phyloP scores from a whole-genome alignment of 805 yeast species.

The Monosporozyma unispora region DNA sequence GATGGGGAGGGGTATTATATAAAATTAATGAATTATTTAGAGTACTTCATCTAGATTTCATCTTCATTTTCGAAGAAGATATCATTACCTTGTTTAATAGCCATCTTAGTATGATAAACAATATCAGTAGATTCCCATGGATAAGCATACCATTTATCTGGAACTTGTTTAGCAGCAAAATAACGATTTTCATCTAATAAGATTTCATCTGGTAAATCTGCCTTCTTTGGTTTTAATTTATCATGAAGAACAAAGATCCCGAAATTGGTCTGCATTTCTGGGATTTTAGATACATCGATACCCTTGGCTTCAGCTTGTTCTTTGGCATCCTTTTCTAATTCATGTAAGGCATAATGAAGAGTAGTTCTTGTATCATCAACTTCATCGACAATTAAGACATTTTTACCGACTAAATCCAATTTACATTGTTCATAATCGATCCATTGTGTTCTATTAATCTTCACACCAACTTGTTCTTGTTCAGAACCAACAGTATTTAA shows the following conservation, averaged over 20 bases:
- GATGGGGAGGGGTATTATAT: too few relatives aligned
- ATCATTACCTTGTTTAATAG: constrained; percentile 69
- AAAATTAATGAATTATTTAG: too few relatives aligned
- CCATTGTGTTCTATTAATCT: constrained; percentile 77
- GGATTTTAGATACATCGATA: constrained; percentile 34
- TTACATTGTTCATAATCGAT: constrained; percentile 60
- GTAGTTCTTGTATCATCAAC: constrained; percentile 85
- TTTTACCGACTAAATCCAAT: constrained; percentile 55
- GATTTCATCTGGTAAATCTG: constrained; percentile 58
- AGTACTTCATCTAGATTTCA: too few relatives aligned
- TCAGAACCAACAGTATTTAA: constrained; percentile 49
- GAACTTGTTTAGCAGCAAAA: constrained; percentile 66
- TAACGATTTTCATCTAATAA: constrained; percentile 48
- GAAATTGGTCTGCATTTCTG: constrained; percentile 49
- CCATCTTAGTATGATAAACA: constrained; percentile 61
- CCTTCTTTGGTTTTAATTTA: constrained; percentile 62
- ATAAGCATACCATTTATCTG: constrained; percentile 77
- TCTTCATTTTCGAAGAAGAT: constrained; percentile 24
- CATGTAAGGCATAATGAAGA: constrained; percentile 67
- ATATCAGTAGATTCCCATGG: constrained; percentile 82
- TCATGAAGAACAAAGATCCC: constrained; percentile 74
- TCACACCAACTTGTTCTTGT: constrained; percentile 52
- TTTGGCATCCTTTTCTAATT: constrained; percentile 61
- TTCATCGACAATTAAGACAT: constrained; percentile 67
- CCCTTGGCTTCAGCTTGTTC: constrained; percentile 49